These are phyloP conservation scores for Prosopis cineraria DNA, from an alignment of 306 rosid species.

Conservation along the genomic window DNA sequence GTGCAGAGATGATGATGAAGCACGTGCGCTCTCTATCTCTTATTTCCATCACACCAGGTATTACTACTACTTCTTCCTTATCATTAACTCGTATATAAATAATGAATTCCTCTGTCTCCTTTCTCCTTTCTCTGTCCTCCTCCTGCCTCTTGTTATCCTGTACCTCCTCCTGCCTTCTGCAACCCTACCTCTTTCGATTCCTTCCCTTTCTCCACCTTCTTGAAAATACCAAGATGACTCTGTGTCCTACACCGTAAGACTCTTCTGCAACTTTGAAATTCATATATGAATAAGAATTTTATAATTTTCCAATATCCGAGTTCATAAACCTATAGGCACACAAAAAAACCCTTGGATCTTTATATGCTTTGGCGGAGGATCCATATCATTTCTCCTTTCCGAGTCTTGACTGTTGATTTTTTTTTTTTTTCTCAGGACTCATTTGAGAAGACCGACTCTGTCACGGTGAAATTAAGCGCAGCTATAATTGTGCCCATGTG, in stretches of 20 bases:
- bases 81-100: slow-evolving; percentile 34
- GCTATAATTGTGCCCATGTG: slow-evolving; percentile 26
- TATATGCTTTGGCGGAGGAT: not conserved
- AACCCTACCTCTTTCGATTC: slow-evolving; percentile 30
- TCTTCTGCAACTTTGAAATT: not conserved
- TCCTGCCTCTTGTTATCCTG: not conserved
- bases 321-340: not conserved
- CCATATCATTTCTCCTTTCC: slow-evolving; percentile 20
- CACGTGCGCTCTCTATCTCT: slow-evolving; percentile 78
- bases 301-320: not conserved
- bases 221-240: not conserved
- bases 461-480: not conserved
- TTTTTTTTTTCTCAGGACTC: slow-evolving; percentile 36
- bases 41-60: slow-evolving; percentile 70
- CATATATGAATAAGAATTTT: not conserved
- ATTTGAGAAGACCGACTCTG: not conserved
- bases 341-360: not conserved
- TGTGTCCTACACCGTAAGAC: not conserved
- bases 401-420: slow-evolving; percentile 16
- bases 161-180: slow-evolving; percentile 6
- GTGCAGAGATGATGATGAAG: slow-evolving; percentile 59
- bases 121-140: slow-evolving; percentile 10
- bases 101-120: slow-evolving; percentile 37
- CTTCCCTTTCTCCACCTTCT: not conserved
- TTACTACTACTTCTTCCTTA: slow-evolving; percentile 27